Evolutionary conservation across 495 filamentous ascomycete genomes (phyloP).

Genomic region (Oidiodendron maius): DNA sequence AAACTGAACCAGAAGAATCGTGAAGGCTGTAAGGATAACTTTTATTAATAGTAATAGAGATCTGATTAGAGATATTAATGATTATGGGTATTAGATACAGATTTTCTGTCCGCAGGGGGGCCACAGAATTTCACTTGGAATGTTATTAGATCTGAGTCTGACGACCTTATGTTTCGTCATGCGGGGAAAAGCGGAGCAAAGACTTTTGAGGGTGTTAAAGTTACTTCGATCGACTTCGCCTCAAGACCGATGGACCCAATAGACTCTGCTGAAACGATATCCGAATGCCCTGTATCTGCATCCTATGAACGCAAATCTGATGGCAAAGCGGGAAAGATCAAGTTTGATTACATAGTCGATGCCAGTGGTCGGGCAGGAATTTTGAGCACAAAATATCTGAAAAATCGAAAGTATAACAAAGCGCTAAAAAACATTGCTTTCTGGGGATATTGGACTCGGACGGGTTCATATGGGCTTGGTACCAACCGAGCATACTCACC

Average conservation of each 20-base stretch:
- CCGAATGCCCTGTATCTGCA: neutral
- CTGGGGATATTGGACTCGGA: constrained; percentile 34
- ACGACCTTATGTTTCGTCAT: neutral
- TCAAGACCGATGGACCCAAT: neutral
- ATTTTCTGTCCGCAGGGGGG: too few species aligned
- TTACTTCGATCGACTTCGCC: neutral
- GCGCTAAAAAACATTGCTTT: constrained; percentile 32
- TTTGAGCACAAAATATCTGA: constrained; percentile 32
- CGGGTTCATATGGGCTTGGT: constrained; percentile 19
- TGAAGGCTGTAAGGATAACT: too few species aligned
- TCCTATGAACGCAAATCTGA: neutral
- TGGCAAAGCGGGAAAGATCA: constrained; percentile 13
- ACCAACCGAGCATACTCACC: constrained; percentile 23
- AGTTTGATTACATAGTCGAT: constrained; percentile 33
- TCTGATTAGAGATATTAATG: too few species aligned
- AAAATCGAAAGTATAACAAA: constrained; percentile 31
- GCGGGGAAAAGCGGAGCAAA: neutral
- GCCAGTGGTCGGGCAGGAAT: constrained; percentile 32
- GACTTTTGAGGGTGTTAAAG: neutral
- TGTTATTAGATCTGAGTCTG: too few species aligned
- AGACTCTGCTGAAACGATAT: neutral
- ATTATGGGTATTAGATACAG: too few species aligned
- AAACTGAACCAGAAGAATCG: too few species aligned
- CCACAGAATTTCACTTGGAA: too few species aligned
- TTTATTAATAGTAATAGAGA: too few species aligned